Evolutionary conservation across 2,329 filamentous ascomycete genomes (phyloP).

Genomic region (Exutisphaerella laricina): DNA sequence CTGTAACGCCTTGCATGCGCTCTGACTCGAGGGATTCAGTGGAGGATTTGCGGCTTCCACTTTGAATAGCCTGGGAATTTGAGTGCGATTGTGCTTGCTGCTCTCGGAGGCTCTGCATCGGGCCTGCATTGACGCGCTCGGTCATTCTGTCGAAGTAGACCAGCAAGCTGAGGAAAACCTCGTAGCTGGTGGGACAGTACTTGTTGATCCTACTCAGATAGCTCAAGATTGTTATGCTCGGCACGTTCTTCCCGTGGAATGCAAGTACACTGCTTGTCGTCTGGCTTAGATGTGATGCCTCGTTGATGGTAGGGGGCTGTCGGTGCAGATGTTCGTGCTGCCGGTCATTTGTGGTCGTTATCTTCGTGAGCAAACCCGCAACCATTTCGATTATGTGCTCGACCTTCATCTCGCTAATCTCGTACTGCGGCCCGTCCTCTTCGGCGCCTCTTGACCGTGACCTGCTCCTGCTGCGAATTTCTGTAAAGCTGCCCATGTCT

Average conservation of each 20-base stretch:
- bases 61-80: constrained; percentile 40
- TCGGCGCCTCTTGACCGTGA: constrained; percentile 41
- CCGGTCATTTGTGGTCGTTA: constrained; percentile 90
- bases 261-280: constrained; percentile 74
- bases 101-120: constrained; percentile 58
- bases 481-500: constrained; percentile 58
- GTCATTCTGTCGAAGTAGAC: constrained; percentile 99
- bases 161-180: constrained; percentile 89
- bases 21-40: constrained; percentile 26
- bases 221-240: constrained; percentile 92
- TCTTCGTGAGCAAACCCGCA: constrained; percentile 89
- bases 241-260: constrained; percentile 97
- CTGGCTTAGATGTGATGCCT: constrained; percentile 53
- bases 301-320: constrained; percentile 57
- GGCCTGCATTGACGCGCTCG: constrained; percentile 80
- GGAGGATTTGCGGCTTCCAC: constrained; percentile 21
- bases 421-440: constrained; percentile 63
- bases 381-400: constrained; percentile 99
- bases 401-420: constrained; percentile 97
- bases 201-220: constrained; percentile 96
- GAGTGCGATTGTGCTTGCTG: constrained; percentile 42
- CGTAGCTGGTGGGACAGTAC: constrained; percentile 97
- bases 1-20: constrained; percentile 27
- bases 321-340: constrained; percentile 90
- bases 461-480: constrained; percentile 37